These are phyloP conservation scores for Backusella parvicylindrica DNA, from an alignment of 192 early-diverging fungal species.

Conservation along the genomic window DNA sequence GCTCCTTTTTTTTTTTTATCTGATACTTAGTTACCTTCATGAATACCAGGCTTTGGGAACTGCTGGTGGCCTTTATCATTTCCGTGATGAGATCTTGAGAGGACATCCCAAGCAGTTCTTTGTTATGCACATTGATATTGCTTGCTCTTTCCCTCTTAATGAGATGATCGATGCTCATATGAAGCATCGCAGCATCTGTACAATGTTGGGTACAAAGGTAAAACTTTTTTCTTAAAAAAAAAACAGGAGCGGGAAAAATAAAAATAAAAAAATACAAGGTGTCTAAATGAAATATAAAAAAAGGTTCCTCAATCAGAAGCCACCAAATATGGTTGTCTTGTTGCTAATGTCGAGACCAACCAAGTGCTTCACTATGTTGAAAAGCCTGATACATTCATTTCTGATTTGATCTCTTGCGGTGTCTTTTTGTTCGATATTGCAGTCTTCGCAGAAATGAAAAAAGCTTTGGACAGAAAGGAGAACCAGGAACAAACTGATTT, in stretches of 20 bases:
- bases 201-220: conserved; percentile 88
- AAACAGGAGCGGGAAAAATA: neutral
- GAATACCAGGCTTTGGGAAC: conserved; percentile 98
- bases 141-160: conserved; percentile 88
- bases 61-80: conserved; percentile 96
- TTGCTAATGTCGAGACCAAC: conserved; percentile 82
- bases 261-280: no score
- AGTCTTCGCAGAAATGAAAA: conserved; percentile 83
- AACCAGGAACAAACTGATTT: conserved; percentile 38
- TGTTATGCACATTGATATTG: conserved; percentile 97
- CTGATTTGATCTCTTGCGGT: conserved; percentile 92
- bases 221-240: neutral
- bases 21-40: conserved; percentile 77
- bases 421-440: conserved; percentile 90
- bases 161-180: conserved; percentile 85
- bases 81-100: conserved; percentile 95
- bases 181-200: conserved; percentile 78
- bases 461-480: conserved; percentile 70
- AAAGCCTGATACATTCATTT: conserved; percentile 95
- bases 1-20: neutral
- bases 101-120: conserved; percentile 91
- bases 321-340: conserved; percentile 90
- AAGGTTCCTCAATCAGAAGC: conserved; percentile 40
- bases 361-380: conserved; percentile 98
- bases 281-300: neutral